Base-by-base conservation (phyloP, 2,329 filamentous ascomycete species). In the Fonsecaea nubica region DNA sequence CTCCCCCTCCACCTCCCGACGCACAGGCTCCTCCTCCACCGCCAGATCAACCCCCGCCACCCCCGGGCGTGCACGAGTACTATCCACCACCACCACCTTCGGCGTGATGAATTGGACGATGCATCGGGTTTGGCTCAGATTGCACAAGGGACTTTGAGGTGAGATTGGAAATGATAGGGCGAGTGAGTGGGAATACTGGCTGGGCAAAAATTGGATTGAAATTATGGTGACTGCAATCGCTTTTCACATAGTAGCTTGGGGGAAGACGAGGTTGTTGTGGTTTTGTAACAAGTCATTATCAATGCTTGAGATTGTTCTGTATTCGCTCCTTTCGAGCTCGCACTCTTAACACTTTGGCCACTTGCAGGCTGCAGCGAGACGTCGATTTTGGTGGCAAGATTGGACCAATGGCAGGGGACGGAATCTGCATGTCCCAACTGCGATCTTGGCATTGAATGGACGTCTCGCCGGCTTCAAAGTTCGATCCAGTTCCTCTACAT, bases 1-100 rank as follows among this genome's bases (percentile, higher is more conserved):
- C 88, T 64, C 87, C 88, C 42, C 88, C 86, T 13, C 82, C 84
- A 69, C 77, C 79, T 68, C 83, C 84, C 4, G 77, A 79, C 36
- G 72, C 78, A 71, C 75, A 75, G 68, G 75, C 71, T 53, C 78
- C 80, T 54, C 80, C 77, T 57, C 75, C 79, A n/a, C 79, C 79
- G 9, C 79, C 75, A 18, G 70, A 67, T 40, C 63, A 70, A 57
- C 69, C 69, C 15, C 68, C 68, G 21, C 69, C 69, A 21, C 67
- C 69, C 4, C 69, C 69, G 38, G 62, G 65, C 30, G 66, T 66
- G 63, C 60, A 58, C 15, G 68, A 68, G 32, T 68, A 70, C 38
- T 30, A 64, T 30, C 68, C 68, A 9, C 68, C 68, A 15, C 68
- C 68, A 48, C 67, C 67, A 21, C 68, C 68, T 33, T 62, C 68